Evolutionary conservation across 345 rosid genomes (phyloP).

Genomic region (Populus euphratica): DNA sequence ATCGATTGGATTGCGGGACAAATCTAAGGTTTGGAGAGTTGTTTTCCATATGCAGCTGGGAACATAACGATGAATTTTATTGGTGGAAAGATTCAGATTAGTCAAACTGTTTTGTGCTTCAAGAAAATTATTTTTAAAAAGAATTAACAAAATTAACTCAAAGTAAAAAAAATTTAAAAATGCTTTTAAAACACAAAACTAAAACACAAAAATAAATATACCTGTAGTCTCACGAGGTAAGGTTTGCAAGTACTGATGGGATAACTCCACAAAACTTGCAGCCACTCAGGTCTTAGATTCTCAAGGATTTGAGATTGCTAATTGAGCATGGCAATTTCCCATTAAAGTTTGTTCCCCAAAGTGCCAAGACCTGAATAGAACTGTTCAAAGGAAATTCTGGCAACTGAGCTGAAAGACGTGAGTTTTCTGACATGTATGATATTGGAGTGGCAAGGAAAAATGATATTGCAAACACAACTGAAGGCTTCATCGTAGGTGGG

Average conservation of each 20-base stretch:
- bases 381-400: neutral
- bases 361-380: neutral
- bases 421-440: neutral
- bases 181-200: too few species aligned
- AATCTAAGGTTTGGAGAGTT: neutral
- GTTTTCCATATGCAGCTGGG: neutral
- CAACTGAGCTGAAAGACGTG: neutral
- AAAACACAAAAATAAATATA: too few species aligned
- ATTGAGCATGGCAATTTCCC: neutral
- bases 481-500: neutral
- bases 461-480: neutral
- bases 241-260: neutral
- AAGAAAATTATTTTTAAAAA: neutral
- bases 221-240: neutral
- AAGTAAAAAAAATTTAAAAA: too few species aligned
- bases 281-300: neutral
- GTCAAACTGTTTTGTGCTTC: neutral
- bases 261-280: neutral
- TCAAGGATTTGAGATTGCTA: neutral
- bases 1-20: neutral
- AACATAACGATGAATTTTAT: neutral
- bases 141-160: too few species aligned
- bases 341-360: neutral
- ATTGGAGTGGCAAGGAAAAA: too few species aligned
- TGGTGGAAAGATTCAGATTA: neutral